phyloP scores from a whole-genome alignment of 2,329 filamentous ascomycete species.

The Cercospora sojina region DNA sequence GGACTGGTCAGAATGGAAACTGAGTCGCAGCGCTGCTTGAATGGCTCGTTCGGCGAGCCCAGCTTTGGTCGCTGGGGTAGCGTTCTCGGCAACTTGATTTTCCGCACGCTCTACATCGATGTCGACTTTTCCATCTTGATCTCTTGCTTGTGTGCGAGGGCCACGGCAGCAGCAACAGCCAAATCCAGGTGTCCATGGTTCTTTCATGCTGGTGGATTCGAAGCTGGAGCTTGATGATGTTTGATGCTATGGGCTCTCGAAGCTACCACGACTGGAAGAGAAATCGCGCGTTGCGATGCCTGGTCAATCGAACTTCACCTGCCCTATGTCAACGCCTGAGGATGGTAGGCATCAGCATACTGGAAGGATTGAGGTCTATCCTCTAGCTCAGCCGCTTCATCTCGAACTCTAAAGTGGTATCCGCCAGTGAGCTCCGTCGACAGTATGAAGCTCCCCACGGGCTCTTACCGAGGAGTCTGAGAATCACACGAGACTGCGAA shows the following conservation, averaged over 20 bases:
- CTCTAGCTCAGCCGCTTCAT: not conserved
- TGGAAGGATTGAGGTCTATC: not conserved
- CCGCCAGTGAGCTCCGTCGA: not conserved
- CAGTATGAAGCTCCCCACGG: not conserved
- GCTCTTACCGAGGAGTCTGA: not conserved
- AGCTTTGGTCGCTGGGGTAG: not conserved
- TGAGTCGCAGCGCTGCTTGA: slow-evolving; percentile 9
- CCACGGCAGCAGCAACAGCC: slow-evolving; percentile 11
- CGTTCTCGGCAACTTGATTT: not conserved
- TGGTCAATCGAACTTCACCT: not conserved
- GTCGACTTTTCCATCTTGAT: not conserved
- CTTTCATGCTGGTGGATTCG: not conserved
- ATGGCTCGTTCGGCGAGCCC: slow-evolving; percentile 11
- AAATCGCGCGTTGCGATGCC: not conserved
- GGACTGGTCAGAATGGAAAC: not conserved
- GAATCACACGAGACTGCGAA: not conserved
- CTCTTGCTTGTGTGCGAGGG: not conserved
- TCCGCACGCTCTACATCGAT: not conserved
- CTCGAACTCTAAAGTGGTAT: not conserved
- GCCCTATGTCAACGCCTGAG: not conserved
- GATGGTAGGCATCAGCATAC: not conserved
- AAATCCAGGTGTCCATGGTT: slow-evolving; percentile 9
- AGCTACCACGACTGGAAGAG: not conserved
- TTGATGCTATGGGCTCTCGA: not conserved
- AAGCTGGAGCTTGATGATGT: not conserved